Evolutionary conservation across 2,329 filamentous ascomycete species (phyloP), one percentile per base, ranked within the genome.

Genomic region (Aspergillus unguis): DNA sequence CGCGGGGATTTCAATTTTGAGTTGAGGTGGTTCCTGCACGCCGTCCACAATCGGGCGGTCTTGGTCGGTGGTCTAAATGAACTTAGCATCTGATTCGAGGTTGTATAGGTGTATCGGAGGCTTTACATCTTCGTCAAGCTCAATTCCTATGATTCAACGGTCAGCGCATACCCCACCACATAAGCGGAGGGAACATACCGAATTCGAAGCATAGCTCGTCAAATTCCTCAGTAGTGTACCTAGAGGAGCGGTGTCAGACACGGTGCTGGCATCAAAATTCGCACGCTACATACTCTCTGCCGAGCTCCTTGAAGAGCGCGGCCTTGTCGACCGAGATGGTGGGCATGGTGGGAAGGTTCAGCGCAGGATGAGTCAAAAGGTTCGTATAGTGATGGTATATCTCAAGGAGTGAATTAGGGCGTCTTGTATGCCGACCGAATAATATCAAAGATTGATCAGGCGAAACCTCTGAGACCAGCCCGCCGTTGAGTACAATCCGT

Each of bases 141-240:
- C 94, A 70, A 99, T 95, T 55, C 81, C 81, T 80, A 57, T 32
- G 49, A 60, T 55, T 26, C 25, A 47, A 54, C 48, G 44, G 58
- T 74, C 57, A 75, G 68, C 60, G 59, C 53, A 57, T 59, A 52
- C 60, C 64, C 63, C 59, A 60, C 59, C 48, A 52, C 52, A 47
- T 44, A 11, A 38, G 6, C 27, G 41, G 41, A 44, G 45, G 50
- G 28, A 49, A 69, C 73, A 59, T 71, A 77, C 92, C 92, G 70
- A 96, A 99, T 67, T 99, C 92, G 81, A 99, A 99, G 75, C 94
- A 97, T 63, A 99, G 81, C 69, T 95, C 88, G 74, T 99, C 94
- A 69, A 99, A 99, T 68, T 95, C 90, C 65, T 95, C 85, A 59
- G 90, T 94, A 50, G 92, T 96, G 74, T 89, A 92, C 62, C 88